Base-by-base conservation (phyloP, 305 asterid species). In the Withania somnifera region DNA sequence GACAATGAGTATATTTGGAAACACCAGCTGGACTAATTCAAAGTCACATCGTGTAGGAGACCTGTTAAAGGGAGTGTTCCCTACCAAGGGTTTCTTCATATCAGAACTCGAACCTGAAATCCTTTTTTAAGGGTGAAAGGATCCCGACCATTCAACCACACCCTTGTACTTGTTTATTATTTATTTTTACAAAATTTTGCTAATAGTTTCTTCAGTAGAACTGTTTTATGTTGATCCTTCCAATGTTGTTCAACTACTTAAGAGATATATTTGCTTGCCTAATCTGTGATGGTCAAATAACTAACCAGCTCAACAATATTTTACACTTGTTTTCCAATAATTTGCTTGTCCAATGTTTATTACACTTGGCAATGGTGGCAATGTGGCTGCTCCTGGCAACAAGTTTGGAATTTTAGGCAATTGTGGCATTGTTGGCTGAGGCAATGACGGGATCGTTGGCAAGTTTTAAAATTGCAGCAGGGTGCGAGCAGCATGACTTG, bases 351-450 rank as follows among this genome's bases (percentile, higher is more conserved):
- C n/a, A n/a, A n/a, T n/a, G n/a, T n/a, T n/a, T n/a, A n/a, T n/a
- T n/a, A n/a, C n/a, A n/a, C n/a, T n/a, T n/a, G n/a, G n/a, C n/a
- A n/a, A n/a, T n/a, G n/a, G n/a, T n/a, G n/a, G n/a, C n/a, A n/a
- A n/a, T n/a, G n/a, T n/a, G 67, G 84, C 5, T 61, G 69, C 34
- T 30, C 34, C 4, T 4, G 58, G 34, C 7, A 57, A 57, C n/a
- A n/a, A n/a, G 7, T 57, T 57, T 1, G 66, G 66, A 22, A 63
- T 20, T 4, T 11, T 71, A 11, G 86, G 86, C 78, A 84, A 64
- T 40, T 69, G 58, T 28, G 84, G 84, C 47, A 69, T 24, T 11
- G 81, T 73, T n/a, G 86, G 82, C 52, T 78, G 79, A 3, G 87
- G 83, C 17, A 80, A 6, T 6, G 81, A 79, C 0, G 83, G 75